Evolutionary conservation across 2,329 filamentous ascomycete genomes (phyloP).

Genomic region (Fusarium caatingaense): DNA sequence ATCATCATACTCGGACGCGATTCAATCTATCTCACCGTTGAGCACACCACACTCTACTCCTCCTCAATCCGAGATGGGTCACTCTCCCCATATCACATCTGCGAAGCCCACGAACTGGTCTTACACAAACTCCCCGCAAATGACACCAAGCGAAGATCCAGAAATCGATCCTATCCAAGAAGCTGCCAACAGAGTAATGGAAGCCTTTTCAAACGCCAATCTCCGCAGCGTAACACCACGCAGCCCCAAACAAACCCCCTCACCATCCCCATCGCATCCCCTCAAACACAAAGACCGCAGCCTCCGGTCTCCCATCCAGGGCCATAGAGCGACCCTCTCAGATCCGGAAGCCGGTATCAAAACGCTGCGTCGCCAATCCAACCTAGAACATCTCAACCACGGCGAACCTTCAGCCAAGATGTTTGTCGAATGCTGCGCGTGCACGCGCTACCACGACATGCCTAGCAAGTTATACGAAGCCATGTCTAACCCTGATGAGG

Average conservation of each 20-base stretch:
- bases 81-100: slow-evolving; percentile 35
- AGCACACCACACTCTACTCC: slow-evolving; percentile 57
- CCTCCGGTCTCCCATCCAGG: slow-evolving; percentile 25
- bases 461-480: slow-evolving; percentile 72
- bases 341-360: slow-evolving; percentile 28
- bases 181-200: slow-evolving; percentile 49
- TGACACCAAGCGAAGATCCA: slow-evolving; percentile 32
- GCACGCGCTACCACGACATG: slow-evolving; percentile 74
- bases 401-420: slow-evolving; percentile 67
- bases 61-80: slow-evolving; percentile 54
- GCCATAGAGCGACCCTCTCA: slow-evolving; percentile 34
- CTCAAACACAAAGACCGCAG: slow-evolving; percentile 48
- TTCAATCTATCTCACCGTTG: slow-evolving; percentile 50
- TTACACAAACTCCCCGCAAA: slow-evolving; percentile 34
- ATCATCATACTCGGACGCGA: slow-evolving; percentile 54
- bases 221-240: slow-evolving; percentile 29
- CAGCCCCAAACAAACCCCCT: slow-evolving; percentile 30
- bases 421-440: slow-evolving; percentile 73
- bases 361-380: slow-evolving; percentile 24
- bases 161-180: slow-evolving; percentile 48
- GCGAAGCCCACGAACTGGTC: slow-evolving; percentile 36
- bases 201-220: slow-evolving; percentile 47
- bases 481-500: slow-evolving; percentile 69
- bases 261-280: slow-evolving; percentile 49
- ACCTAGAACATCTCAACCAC: slow-evolving; percentile 19